Evolutionary conservation across 164 flowering plant genomes (phyloP).

Genomic region (Vitis rotundifolia): DNA sequence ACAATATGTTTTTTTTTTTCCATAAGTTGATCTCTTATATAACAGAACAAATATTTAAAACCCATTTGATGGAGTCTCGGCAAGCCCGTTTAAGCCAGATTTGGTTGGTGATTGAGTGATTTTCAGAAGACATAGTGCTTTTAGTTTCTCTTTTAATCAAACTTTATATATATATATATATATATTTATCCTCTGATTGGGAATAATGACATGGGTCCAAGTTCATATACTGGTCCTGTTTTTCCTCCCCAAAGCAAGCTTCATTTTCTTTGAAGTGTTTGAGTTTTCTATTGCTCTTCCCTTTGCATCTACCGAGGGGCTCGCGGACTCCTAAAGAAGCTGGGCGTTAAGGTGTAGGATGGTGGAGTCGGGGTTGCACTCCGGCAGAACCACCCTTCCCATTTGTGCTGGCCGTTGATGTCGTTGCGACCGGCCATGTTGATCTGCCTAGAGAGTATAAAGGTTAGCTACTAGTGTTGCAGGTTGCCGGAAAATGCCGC

Average conservation of each 20-base stretch:
- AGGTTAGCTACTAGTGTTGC: too few relatives aligned
- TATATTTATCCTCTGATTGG: constrained; percentile 52
- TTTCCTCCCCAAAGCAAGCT: constrained; percentile 25
- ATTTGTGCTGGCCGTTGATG: too few relatives aligned
- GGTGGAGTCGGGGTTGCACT: too few relatives aligned
- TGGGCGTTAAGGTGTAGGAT: too few relatives aligned
- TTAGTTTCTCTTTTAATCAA: constrained; percentile 44
- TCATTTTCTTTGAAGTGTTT: constrained; percentile 31
- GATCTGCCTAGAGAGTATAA: too few relatives aligned
- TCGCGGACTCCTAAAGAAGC: too few relatives aligned
- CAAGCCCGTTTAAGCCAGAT: constrained; percentile 56
- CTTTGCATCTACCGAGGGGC: background rate
- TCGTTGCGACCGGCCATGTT: too few relatives aligned
- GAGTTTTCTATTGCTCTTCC: constrained; percentile 24
- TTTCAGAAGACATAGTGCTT: background rate
- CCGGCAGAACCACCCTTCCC: too few relatives aligned
- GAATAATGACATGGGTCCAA: constrained; percentile 4
- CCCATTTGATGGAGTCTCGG: constrained; percentile 61
- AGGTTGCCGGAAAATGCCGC: too few relatives aligned
- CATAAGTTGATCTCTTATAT: too few relatives aligned
- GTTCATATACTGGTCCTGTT: constrained; percentile 9
- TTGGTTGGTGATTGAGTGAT: background rate
- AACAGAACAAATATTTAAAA: constrained; percentile 47
- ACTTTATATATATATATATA: constrained; percentile 15
- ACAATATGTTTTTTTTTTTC: too few relatives aligned